Evolutionary conservation across 805 yeast species (phyloP).

Genomic region (Yamadazyma kitorensis): DNA sequence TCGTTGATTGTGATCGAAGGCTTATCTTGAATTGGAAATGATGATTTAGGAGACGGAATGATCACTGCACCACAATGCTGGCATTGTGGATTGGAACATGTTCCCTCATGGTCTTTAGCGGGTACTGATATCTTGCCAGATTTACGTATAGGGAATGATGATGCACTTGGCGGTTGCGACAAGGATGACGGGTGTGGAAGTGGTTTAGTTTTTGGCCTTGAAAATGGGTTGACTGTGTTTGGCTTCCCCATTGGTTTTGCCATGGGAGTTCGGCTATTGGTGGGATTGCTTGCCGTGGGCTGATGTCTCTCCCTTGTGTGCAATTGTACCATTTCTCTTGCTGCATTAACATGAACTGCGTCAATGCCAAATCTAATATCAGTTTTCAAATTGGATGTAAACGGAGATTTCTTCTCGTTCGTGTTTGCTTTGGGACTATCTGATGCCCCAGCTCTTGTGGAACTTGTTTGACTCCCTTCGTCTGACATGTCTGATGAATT

Average conservation of each 20-base stretch:
- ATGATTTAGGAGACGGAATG: slow-evolving; percentile 73
- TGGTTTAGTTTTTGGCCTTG: too few species aligned
- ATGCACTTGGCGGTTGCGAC: too few species aligned
- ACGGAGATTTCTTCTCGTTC: background rate
- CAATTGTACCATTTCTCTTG: slow-evolving; percentile 58
- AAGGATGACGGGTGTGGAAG: slow-evolving; percentile 22
- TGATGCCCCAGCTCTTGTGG: too few species aligned
- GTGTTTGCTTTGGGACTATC: background rate
- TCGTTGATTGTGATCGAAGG: slow-evolving; percentile 69
- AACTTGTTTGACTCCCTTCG: too few species aligned
- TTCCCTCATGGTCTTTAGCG: slow-evolving; percentile 37
- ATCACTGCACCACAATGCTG: slow-evolving; percentile 67
- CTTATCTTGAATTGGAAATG: slow-evolving; percentile 57
- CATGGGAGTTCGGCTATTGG: background rate
- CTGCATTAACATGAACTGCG: slow-evolving; percentile 55
- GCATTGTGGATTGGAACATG: slow-evolving; percentile 49
- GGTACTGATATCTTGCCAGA: slow-evolving; percentile 36
- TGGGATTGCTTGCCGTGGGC: background rate
- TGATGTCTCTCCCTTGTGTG: slow-evolving; percentile 45
- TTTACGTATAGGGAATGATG: too few species aligned
- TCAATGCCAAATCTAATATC: slow-evolving; percentile 33
- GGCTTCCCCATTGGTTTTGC: background rate
- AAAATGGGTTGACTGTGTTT: background rate
- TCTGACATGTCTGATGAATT: too few species aligned
- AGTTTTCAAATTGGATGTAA: background rate